phyloP scores from a whole-genome alignment of 2,329 filamentous ascomycete genomes.

The Trichoderma oligosporum region DNA sequence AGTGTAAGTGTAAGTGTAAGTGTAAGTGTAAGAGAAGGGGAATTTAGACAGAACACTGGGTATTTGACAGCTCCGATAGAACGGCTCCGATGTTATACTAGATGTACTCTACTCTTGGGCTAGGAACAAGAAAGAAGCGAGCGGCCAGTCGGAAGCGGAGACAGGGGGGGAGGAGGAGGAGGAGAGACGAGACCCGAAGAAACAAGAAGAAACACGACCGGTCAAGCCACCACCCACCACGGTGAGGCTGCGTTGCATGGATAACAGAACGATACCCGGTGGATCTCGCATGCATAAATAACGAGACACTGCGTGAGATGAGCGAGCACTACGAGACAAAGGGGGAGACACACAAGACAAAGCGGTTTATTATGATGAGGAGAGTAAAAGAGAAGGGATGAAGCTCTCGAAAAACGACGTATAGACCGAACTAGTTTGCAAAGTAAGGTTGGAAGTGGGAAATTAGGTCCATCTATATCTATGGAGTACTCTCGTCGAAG shows the following conservation, averaged over 20 bases:
- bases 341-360: background rate
- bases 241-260: slow-evolving; percentile 15
- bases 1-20: no score
- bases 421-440: no score
- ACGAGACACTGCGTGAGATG: slow-evolving; percentile 5
- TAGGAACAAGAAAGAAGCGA: background rate
- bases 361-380: background rate
- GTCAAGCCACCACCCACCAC: background rate
- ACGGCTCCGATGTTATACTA: slow-evolving; percentile 12
- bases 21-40: background rate
- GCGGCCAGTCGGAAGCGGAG: slow-evolving; percentile 8
- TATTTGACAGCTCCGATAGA: slow-evolving; percentile 11
- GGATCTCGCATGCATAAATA: slow-evolving; percentile 11
- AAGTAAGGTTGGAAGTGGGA: no score
- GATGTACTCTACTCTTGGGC: background rate
- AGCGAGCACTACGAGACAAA: slow-evolving; percentile 3
- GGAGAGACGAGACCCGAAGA: background rate
- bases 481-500: no score
- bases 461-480: no score
- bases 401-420: background rate
- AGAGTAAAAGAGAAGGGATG: background rate
- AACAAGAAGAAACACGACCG: background rate
- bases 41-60: background rate
- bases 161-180: background rate
- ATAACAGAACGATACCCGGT: background rate